phyloP scores from a whole-genome alignment of 768 basidiomycete species.

The Pulveroboletus frians region DNA sequence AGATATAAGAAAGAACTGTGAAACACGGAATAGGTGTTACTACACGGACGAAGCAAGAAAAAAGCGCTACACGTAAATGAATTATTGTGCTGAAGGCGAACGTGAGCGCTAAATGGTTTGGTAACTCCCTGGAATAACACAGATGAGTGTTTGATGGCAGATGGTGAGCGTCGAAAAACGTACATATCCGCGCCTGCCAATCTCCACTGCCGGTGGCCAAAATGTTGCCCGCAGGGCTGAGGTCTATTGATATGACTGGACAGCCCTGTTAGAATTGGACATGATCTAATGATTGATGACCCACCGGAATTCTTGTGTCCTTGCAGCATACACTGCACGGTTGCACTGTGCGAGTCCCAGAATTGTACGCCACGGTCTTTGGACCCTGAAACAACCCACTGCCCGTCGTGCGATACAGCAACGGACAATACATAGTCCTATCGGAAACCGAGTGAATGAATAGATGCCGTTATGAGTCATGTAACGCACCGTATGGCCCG shows the following conservation, averaged over 20 bases:
- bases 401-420: slow-evolving; percentile 84
- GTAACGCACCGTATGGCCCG: slow-evolving; percentile 72
- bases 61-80: slow-evolving; percentile 23
- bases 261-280: slow-evolving; percentile 6
- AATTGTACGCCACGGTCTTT: slow-evolving; percentile 97
- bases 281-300: slow-evolving; percentile 17
- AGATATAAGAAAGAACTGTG: slow-evolving; percentile 18
- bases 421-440: slow-evolving; percentile 72
- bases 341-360: slow-evolving; percentile 74
- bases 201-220: slow-evolving; percentile 71
- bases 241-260: slow-evolving; percentile 67
- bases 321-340: slow-evolving; percentile 92
- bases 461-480: background rate
- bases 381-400: slow-evolving; percentile 92
- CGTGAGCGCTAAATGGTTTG: slow-evolving; percentile 22
- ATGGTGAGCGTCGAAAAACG: slow-evolving; percentile 18
- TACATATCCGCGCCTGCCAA: slow-evolving; percentile 67
- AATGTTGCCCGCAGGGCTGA: slow-evolving; percentile 54
- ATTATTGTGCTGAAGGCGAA: slow-evolving; percentile 9
- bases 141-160: slow-evolving; percentile 1
- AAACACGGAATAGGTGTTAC: slow-evolving; percentile 12
- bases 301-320: slow-evolving; percentile 62
- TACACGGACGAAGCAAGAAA: slow-evolving; percentile 27
- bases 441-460: slow-evolving; percentile 1
- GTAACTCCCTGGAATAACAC: slow-evolving; percentile 24